phyloP scores from a whole-genome alignment of 805 yeast genomes.

The Yarrowia yakushimensis region DNA sequence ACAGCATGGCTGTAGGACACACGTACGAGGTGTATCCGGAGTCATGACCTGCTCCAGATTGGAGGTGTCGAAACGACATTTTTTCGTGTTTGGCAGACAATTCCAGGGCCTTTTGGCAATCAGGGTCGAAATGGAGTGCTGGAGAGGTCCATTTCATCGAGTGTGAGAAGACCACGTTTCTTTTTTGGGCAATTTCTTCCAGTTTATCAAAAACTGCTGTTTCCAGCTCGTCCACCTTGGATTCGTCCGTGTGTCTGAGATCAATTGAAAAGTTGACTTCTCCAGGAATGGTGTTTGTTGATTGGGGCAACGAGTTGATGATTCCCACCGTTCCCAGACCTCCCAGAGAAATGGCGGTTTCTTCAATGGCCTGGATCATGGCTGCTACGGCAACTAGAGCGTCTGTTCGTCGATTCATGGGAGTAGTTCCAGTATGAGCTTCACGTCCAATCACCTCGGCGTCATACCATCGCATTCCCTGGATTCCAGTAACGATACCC shows the following conservation, averaged over 20 bases:
- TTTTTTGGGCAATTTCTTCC: slow-evolving; percentile 37
- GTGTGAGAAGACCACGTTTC: slow-evolving; percentile 36
- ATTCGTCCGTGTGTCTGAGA: slow-evolving; percentile 49
- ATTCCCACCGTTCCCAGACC: slow-evolving; percentile 62
- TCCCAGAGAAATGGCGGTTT: slow-evolving; percentile 48
- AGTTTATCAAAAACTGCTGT: slow-evolving; percentile 39
- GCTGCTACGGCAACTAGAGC: slow-evolving; percentile 57
- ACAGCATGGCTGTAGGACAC: slow-evolving; percentile 71
- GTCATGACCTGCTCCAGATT: slow-evolving; percentile 73
- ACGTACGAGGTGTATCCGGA: slow-evolving; percentile 55
- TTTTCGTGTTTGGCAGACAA: slow-evolving; percentile 44
- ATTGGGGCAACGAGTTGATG: slow-evolving; percentile 54
- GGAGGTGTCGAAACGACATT: slow-evolving; percentile 25
- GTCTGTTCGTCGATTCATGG: slow-evolving; percentile 57
- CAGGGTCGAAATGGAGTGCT: slow-evolving; percentile 56
- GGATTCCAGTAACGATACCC: slow-evolving; percentile 66
- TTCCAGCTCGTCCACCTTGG: slow-evolving; percentile 43
- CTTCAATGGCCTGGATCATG: slow-evolving; percentile 55
- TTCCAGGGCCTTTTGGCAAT: slow-evolving; percentile 50
- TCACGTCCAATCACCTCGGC: slow-evolving; percentile 59
- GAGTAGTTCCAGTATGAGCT: slow-evolving; percentile 74
- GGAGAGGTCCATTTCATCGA: slow-evolving; percentile 49
- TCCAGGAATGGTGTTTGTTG: slow-evolving; percentile 66
- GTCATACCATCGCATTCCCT: slow-evolving; percentile 61
- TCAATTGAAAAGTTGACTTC: slow-evolving; percentile 59